These are phyloP conservation scores for Aspergillus nidulans DNA, from an alignment of 495 filamentous ascomycete species.

Conservation along the genomic window DNA sequence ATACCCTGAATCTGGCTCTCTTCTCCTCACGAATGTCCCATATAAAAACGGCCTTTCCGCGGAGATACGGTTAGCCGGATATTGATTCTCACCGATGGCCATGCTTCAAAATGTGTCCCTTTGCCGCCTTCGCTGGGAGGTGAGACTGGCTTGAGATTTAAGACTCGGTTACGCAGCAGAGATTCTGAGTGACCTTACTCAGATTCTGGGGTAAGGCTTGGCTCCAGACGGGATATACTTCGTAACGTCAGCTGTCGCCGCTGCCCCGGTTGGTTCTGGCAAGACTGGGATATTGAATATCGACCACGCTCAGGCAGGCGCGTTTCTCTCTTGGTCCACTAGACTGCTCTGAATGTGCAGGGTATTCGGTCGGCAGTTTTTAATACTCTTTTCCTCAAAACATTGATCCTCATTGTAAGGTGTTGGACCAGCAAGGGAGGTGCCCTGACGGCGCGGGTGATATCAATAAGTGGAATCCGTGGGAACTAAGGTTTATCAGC, in stretches of 20 bases:
- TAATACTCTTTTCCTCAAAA: neutral
- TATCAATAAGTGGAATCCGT: neutral
- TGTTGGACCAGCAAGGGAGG: neutral
- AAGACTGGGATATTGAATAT: neutral
- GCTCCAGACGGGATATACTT: neutral
- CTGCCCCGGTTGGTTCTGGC: neutral
- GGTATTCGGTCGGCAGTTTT: neutral
- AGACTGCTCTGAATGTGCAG: neutral
- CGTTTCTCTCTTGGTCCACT: neutral
- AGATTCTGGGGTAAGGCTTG: neutral
- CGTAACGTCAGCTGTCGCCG: too few relatives aligned
- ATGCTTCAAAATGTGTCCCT: conserved; percentile 1
- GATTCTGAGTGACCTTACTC: neutral
- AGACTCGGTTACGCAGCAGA: neutral
- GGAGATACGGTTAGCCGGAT: conserved; percentile 6
- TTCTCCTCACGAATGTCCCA: neutral
- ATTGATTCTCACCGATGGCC: neutral
- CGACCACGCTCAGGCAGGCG: neutral
- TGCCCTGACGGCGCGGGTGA: too few relatives aligned
- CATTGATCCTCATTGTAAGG: neutral
- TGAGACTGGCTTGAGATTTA: neutral
- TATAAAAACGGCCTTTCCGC: neutral
- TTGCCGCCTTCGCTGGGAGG: neutral
- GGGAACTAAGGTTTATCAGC: too few relatives aligned
- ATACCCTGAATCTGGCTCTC: neutral